A percentile compares a stretch with the other conserved stretches of the same genome.
phyloP scores from a whole-genome alignment of 1,284 basidiomycete species.

The Bjerkandera adusta region DNA sequence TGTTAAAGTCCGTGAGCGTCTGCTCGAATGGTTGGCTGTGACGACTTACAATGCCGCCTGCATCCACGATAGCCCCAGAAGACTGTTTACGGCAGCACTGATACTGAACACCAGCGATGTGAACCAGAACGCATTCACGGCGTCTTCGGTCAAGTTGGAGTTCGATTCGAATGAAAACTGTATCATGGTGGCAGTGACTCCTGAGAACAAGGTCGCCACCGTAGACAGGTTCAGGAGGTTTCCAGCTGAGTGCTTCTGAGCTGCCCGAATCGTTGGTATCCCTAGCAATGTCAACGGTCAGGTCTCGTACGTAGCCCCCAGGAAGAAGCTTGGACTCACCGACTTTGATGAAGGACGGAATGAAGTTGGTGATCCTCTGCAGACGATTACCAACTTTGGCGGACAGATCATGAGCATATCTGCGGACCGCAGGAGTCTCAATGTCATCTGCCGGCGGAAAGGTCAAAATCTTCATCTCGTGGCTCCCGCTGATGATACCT shows the following conservation, averaged over 20 bases:
- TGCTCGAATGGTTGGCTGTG: not conserved
- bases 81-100: conserved; percentile 64
- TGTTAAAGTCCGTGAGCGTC: conserved; percentile 17
- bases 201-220: conserved; percentile 13
- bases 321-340: conserved; percentile 3
- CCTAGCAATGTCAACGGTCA: conserved; percentile 6
- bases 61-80: conserved; percentile 69
- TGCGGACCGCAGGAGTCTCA: conserved; percentile 8
- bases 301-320: no score
- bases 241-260: conserved; percentile 9
- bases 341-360: conserved; percentile 10
- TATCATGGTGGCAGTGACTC: conserved; percentile 12
- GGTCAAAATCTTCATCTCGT: no score
- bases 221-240: conserved; percentile 14
- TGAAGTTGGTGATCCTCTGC: conserved; percentile 5
- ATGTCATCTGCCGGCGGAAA: conserved; percentile 8
- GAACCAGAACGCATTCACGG: conserved; percentile 67
- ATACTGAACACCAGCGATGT: conserved; percentile 67
- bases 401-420: conserved; percentile 10
- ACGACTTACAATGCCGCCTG: conserved; percentile 65
- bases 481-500: not conserved
- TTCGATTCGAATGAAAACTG: conserved; percentile 9
- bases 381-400: conserved; percentile 6
- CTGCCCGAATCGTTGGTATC: conserved; percentile 9
- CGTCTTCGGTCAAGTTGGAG: conserved; percentile 30